Percentiles rank a stretch among this genome's conserved stretches.
Evolutionary conservation across 2,329 filamentous ascomycete genomes (phyloP).

Genomic region (Eurotiales sp.): DNA sequence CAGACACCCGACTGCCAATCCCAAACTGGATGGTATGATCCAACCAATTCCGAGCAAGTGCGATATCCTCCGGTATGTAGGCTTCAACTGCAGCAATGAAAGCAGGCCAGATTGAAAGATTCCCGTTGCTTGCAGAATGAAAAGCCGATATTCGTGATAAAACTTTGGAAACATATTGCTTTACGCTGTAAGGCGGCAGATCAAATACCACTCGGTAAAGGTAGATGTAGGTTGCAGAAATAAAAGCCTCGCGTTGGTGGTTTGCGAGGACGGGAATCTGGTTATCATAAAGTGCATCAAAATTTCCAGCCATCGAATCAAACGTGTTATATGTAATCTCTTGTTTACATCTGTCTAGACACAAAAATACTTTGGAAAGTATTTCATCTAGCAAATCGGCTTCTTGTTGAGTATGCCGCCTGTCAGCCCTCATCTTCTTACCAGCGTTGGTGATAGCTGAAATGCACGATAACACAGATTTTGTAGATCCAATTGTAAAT

Average conservation of each 20-base stretch:
- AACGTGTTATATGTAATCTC: not conserved
- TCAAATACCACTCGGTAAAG: slow-evolving; percentile 18
- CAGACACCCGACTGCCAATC: slow-evolving; percentile 3
- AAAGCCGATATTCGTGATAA: slow-evolving; percentile 16
- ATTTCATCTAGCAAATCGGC: not conserved
- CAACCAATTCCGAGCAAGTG: slow-evolving; percentile 1
- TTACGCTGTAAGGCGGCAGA: slow-evolving; percentile 16
- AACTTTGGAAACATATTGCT: slow-evolving; percentile 15
- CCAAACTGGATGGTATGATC: not conserved
- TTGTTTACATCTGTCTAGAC: slow-evolving; percentile 3
- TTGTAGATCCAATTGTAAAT: slow-evolving; percentile 19
- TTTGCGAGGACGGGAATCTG: slow-evolving; percentile 4
- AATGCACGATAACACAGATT: slow-evolving; percentile 17
- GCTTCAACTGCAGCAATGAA: slow-evolving; percentile 22
- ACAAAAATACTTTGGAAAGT: not conserved
- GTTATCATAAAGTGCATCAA: not conserved
- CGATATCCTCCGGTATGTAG: slow-evolving; percentile 16
- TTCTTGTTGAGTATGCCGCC: not conserved
- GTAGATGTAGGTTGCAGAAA: slow-evolving; percentile 19
- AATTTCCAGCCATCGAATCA: not conserved
- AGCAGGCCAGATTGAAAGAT: slow-evolving; percentile 21
- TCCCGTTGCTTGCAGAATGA: slow-evolving; percentile 13
- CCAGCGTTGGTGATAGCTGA: slow-evolving; percentile 15
- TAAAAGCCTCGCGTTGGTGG: slow-evolving; percentile 18
- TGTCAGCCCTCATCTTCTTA: slow-evolving; percentile 1